Evolutionary conservation across 2,329 filamentous ascomycete species (phyloP).

Genomic region (Biscogniauxia mediterranea): DNA sequence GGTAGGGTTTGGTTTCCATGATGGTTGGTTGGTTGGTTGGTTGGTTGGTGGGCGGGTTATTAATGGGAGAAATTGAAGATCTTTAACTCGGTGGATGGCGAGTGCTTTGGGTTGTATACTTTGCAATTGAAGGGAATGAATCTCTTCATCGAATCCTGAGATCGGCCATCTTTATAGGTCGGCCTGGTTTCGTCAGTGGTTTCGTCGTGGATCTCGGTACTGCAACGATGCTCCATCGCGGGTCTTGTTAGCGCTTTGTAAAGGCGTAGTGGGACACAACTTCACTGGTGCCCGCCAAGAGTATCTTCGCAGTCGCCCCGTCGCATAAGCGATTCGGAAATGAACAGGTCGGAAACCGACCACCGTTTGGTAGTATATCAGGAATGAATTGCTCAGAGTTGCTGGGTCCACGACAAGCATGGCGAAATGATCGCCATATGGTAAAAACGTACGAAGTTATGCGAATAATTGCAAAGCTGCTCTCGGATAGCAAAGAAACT

Average conservation of each 20-base stretch:
- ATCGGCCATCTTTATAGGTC: not conserved
- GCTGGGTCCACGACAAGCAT: too few species aligned
- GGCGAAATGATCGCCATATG: too few species aligned
- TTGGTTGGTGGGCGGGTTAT: too few species aligned
- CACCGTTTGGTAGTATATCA: not conserved
- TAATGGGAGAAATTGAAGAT: not conserved
- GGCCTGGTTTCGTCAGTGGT: not conserved
- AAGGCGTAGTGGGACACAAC: not conserved
- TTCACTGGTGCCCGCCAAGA: not conserved
- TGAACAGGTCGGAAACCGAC: not conserved
- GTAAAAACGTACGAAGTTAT: too few species aligned
- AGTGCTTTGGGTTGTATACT: too few species aligned
- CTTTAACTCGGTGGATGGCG: too few species aligned
- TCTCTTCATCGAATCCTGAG: not conserved
- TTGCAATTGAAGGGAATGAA: not conserved
- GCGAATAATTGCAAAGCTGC: too few species aligned
- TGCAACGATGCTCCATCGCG: not conserved
- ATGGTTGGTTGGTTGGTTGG: not conserved
- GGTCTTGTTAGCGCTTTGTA: not conserved
- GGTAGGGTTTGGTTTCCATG: slow-evolving; percentile 8
- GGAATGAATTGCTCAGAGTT: too few species aligned
- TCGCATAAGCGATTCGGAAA: not conserved
- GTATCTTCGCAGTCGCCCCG: not conserved
- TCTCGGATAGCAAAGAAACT: too few species aligned
- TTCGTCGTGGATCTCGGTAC: not conserved